These are phyloP conservation scores for Arachnopeziza araneosa DNA, from an alignment of 2,329 filamentous ascomycete species.

Conservation along the genomic window DNA sequence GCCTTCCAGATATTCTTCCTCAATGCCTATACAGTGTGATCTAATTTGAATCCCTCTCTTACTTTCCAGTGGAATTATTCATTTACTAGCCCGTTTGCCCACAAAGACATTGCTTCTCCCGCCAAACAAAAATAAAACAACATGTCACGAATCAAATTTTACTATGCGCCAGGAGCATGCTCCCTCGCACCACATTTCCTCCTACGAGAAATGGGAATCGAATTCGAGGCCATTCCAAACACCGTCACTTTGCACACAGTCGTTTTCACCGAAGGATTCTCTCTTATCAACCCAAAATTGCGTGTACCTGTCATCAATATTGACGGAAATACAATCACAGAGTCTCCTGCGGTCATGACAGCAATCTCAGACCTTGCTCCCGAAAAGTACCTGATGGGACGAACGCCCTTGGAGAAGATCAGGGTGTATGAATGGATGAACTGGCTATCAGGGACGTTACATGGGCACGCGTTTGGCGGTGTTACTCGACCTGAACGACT, in stretches of 20 bases:
- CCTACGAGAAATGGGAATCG: constrained; percentile 23
- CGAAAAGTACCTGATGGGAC: constrained; percentile 27
- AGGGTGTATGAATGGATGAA: constrained; percentile 34
- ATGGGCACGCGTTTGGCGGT: constrained; percentile 27
- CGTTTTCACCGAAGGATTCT: constrained; percentile 11
- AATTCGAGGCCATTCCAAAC: constrained; percentile 18
- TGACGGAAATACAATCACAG: constrained; percentile 30
- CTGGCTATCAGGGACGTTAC: constrained; percentile 31
- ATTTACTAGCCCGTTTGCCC: too few species aligned
- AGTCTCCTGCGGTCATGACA: constrained; percentile 31
- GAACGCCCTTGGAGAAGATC: constrained; percentile 26
- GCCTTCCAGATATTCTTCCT: too few species aligned
- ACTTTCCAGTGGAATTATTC: too few species aligned
- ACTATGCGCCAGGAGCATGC: constrained; percentile 27
- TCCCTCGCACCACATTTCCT: constrained; percentile 31
- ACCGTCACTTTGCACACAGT: not conserved
- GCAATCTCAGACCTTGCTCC: constrained; percentile 30
- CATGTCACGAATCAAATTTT: constrained; percentile 25
- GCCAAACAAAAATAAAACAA: not conserved
- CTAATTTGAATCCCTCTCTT: too few species aligned
- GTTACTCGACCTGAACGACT: constrained; percentile 26
- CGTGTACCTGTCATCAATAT: constrained; percentile 29
- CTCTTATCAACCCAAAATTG: constrained; percentile 31
- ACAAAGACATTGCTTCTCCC: not conserved
- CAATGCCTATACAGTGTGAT: too few species aligned